phyloP scores from a whole-genome alignment of 192 early-diverging fungal species.

The Backusella tarrabulga region DNA sequence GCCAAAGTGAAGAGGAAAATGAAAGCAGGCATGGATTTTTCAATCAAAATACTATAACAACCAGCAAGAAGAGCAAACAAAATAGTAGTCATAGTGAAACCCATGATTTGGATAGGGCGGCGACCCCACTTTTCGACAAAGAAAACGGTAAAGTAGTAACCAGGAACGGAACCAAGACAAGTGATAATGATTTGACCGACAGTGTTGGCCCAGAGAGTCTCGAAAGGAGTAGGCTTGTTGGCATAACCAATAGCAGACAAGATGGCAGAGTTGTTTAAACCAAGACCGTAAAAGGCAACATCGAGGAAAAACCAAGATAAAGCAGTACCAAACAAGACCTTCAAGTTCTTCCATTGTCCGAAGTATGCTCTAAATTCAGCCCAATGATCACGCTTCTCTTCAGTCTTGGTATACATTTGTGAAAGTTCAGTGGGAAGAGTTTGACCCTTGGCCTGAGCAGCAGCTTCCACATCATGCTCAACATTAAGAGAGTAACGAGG shows the following conservation, averaged over 20 bases:
- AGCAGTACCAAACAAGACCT: conserved; percentile 74
- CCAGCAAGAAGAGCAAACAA: conserved; percentile 69
- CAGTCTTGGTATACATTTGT: conserved; percentile 49
- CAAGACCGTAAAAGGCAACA: conserved; percentile 78
- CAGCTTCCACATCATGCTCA: conserved; percentile 46
- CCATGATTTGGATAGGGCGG: conserved; percentile 85
- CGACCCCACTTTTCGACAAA: conserved; percentile 82
- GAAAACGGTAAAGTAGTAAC: conserved; percentile 87
- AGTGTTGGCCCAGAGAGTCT: conserved; percentile 64
- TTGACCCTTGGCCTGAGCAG: conserved; percentile 45
- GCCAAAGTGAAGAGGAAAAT: conserved; percentile 54
- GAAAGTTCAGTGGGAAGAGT: conserved; percentile 19
- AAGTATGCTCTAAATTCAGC: conserved; percentile 74
- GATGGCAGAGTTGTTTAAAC: conserved; percentile 69
- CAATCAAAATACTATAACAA: conserved; percentile 58
- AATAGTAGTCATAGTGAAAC: conserved; percentile 74
- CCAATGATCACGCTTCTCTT: conserved; percentile 43
- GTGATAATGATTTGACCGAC: conserved; percentile 91
- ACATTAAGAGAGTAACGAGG: conserved; percentile 79
- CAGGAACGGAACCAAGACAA: conserved; percentile 77
- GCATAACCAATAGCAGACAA: conserved; percentile 72
- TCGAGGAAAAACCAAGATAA: conserved; percentile 80
- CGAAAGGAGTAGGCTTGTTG: conserved; percentile 36
- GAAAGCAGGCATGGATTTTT: conserved; percentile 47
- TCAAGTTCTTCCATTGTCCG: conserved; percentile 74